Conservation (phyloP, 306 rosid genomes). For the Pachyrhizus erosus region DNA sequence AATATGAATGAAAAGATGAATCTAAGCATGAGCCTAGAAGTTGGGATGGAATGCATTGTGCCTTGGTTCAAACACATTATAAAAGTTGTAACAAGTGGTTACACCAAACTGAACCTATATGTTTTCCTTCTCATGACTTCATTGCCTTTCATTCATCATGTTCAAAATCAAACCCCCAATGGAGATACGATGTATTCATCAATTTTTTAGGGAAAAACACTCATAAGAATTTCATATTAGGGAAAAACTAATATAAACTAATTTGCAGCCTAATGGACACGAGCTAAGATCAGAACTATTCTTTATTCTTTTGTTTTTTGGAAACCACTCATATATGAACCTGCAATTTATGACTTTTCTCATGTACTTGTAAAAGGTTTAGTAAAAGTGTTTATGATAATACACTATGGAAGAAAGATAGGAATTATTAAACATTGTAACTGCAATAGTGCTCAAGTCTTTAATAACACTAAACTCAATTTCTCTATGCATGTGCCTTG, state of each 20-base stretch:
- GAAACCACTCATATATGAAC: not conserved
- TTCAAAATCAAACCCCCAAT: not conserved
- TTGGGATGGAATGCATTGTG: too few species aligned
- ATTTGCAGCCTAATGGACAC: not conserved
- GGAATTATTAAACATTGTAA: too few species aligned
- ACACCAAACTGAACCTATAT: not conserved
- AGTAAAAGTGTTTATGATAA: not conserved
- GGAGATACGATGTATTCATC: constrained; percentile 33
- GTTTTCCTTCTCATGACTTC: too few species aligned
- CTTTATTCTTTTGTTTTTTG: not conserved
- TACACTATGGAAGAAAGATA: not conserved
- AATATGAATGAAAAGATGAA: too few species aligned
- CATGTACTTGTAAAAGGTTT: not conserved
- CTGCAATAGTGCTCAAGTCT: too few species aligned
- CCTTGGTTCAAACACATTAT: too few species aligned
- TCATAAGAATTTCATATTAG: not conserved
- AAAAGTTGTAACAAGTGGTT: too few species aligned
- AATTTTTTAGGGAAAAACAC: constrained; percentile 14
- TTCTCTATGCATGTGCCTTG: too few species aligned
- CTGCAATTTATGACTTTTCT: not conserved
- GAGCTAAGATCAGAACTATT: not conserved
- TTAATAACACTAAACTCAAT: too few species aligned
- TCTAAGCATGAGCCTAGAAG: too few species aligned
- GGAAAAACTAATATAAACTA: too few species aligned
- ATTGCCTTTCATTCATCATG: not conserved